Conservation (phyloP, 2,329 filamentous ascomycete species). For the Sarocladium oryzae region DNA sequence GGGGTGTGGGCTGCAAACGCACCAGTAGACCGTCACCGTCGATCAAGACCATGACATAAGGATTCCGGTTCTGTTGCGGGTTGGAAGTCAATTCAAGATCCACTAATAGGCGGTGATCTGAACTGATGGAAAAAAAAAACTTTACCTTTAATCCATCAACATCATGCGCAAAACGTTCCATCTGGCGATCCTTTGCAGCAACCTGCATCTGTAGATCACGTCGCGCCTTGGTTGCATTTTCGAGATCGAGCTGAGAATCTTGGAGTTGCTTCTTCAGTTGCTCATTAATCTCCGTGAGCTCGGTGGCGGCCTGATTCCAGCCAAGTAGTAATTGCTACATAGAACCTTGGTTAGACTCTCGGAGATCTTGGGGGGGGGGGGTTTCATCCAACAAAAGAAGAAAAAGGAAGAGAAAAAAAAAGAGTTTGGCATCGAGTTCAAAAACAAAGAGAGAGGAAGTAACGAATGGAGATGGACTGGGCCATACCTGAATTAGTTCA, state of each 20-base stretch:
- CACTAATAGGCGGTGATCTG: background rate
- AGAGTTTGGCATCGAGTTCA: background rate
- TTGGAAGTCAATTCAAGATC: background rate
- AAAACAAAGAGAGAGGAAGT: background rate
- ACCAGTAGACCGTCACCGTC: conserved; percentile 59
- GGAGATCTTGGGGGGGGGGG: no score
- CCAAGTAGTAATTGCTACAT: background rate
- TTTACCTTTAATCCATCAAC: conserved; percentile 41
- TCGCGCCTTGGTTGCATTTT: conserved; percentile 39
- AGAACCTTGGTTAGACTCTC: background rate
- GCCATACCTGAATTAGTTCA: conserved; percentile 7
- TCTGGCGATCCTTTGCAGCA: conserved; percentile 22
- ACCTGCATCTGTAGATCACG: conserved; percentile 37
- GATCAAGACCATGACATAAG: conserved; percentile 54
- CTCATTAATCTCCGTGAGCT: conserved; percentile 19
- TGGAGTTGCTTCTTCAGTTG: conserved; percentile 38
- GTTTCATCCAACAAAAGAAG: background rate
- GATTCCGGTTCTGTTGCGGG: conserved; percentile 40
- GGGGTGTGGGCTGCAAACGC: conserved; percentile 12
- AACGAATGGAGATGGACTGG: no score
- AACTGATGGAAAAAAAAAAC: background rate
- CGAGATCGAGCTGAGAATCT: conserved; percentile 42
- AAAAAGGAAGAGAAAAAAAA: background rate
- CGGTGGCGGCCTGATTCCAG: background rate
- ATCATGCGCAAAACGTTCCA: conserved; percentile 28